Base-by-base conservation (phyloP, 176 grass and related monocot species). In the barley (Hordeum vulgare) region DNA sequence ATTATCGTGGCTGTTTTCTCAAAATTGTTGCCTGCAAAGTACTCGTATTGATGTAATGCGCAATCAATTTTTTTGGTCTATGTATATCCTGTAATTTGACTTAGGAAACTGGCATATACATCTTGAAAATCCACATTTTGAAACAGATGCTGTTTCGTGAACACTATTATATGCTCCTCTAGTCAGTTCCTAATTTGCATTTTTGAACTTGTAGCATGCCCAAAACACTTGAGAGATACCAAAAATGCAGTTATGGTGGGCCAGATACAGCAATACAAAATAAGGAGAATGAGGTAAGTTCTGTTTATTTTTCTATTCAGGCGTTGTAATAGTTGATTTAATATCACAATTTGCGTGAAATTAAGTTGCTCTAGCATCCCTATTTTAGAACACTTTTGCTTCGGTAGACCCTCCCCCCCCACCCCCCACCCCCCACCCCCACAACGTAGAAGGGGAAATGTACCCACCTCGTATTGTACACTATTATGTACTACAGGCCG, bases 231-330 rank as follows among this genome's bases (percentile, higher is more conserved):
- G 94, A 96, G 68, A 90, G 83, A 39, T 96, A 96, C 47, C 90
- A 96, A 67, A 93, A 91, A 51, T 86, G 61, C 61, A 91, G 83
- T 67, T 93, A 79, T 81, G 79, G 65, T 60, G 94, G 83, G 11
- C 94, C 94, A 42, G 88, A 96, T 78, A 90, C 88, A 79, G 24
- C 86, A 26, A 18, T 96, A 66, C 90, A 96, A 79, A 90, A 81
- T 76, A 92, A 93, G 85, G 90, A 96, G 73, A 90, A 93, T 77
- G 87, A 96, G 86, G 94, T 96, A 54, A 28, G 14, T 47, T 74
- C 3, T 11, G 13, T 66, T 51, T 37, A 7, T 45, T 26, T 66
- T 31, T 54, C 27, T 12, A 5, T 11, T 56, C 41, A 34, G 21
- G 34, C 24, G 1, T 23, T 72, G 27, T 49, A 27, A 51, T 66